phyloP scores from a whole-genome alignment of 1,284 basidiomycete species.

The Puccinia novopanici region DNA sequence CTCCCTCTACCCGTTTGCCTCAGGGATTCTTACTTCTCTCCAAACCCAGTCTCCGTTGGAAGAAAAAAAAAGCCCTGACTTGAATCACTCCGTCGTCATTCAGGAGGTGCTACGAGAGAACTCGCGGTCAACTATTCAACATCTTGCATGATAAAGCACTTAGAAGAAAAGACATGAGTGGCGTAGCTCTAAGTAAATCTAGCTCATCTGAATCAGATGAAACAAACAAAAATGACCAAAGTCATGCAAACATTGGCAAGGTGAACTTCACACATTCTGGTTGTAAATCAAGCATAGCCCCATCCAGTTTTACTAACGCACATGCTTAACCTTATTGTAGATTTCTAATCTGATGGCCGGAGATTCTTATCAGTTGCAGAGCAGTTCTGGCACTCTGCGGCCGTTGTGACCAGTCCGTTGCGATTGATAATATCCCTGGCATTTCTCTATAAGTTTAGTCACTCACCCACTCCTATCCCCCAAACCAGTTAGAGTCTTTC shows the following conservation, averaged over 20 bases:
- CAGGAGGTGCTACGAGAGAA: conserved; percentile 54
- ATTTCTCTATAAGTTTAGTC: conserved; percentile 44
- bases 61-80: conserved; percentile 3
- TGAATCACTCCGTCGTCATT: not conserved
- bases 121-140: conserved; percentile 46
- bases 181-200: conserved; percentile 14
- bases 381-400: conserved; percentile 71
- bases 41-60: no score
- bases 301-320: conserved; percentile 57
- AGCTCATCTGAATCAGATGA: conserved; percentile 10
- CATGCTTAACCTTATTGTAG: not conserved
- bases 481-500: not conserved
- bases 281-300: not conserved
- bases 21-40: not conserved
- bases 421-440: conserved; percentile 31
- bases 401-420: conserved; percentile 53
- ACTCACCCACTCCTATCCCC: not conserved
- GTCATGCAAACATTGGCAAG: conserved; percentile 67
- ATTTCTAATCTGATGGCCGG: conserved; percentile 62
- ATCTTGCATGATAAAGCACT: conserved; percentile 50
- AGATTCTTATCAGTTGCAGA: conserved; percentile 71
- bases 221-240: conserved; percentile 36
- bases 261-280: conserved; percentile 58
- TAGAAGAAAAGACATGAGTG: conserved; percentile 50
- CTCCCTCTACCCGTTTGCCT: not conserved